These are phyloP conservation scores for Lyophyllum semitale DNA, from an alignment of 768 basidiomycete species.

Conservation along the genomic window DNA sequence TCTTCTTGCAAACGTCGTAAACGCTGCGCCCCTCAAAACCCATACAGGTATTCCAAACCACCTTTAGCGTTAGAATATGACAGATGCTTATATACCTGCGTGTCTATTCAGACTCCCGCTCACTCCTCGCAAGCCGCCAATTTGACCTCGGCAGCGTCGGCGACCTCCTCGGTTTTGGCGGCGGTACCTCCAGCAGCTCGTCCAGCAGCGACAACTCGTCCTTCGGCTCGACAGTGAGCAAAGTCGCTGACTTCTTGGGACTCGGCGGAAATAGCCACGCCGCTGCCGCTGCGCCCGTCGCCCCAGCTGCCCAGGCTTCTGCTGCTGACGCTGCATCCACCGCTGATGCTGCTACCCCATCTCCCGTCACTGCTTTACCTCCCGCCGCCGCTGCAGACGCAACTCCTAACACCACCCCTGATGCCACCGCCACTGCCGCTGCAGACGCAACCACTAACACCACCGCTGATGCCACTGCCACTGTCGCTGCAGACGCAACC, in stretches of 20 bases:
- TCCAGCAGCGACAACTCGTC: not conserved
- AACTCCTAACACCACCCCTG: not conserved
- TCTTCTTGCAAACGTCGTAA: conserved; percentile 7
- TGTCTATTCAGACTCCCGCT: not conserved
- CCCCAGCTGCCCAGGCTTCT: conserved; percentile 8
- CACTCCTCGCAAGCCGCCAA: not conserved
- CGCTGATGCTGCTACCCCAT: conserved; percentile 10
- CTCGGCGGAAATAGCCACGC: conserved; percentile 1
- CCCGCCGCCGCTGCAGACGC: not conserved
- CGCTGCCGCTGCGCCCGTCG: not conserved
- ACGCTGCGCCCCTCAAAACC: conserved; percentile 8
- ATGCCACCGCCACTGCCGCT: not conserved
- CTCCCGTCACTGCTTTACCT: conserved; percentile 1
- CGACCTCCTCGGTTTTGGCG: not conserved
- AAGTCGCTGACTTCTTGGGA: not conserved
- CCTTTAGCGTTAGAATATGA: no score
- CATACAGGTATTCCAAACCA: not conserved
- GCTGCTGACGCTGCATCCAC: not conserved
- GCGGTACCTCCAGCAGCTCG: not conserved
- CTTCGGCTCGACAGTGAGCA: not conserved
- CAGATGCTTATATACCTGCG: not conserved
- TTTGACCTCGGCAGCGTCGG: not conserved
- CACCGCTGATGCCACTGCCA: not conserved
- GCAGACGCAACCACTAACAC: not conserved
- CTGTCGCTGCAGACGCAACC: not conserved